phyloP scores from a whole-genome alignment of 192 early-diverging fungal species.

The Podila horticola region DNA sequence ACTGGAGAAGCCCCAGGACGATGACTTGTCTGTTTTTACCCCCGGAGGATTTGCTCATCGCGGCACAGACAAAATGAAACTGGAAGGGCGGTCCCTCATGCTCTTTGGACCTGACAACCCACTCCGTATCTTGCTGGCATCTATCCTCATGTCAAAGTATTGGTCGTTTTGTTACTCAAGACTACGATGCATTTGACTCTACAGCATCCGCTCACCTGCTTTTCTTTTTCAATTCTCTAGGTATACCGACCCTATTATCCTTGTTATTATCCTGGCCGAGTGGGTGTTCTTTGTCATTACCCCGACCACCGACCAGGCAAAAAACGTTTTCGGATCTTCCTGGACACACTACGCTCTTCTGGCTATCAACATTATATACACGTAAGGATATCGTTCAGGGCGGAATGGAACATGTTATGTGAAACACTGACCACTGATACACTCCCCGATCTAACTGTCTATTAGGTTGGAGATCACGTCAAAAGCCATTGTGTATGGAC shows the following conservation, averaged over 20 bases:
- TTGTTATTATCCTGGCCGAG: slow-evolving; percentile 52
- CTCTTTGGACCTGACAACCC: slow-evolving; percentile 44
- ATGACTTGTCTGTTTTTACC: slow-evolving; percentile 28
- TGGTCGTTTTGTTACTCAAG: background rate
- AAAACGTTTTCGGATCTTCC: slow-evolving; percentile 53
- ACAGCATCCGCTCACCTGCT: background rate
- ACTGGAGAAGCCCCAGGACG: slow-evolving; percentile 23
- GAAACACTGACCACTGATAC: background rate
- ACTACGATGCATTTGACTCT: background rate
- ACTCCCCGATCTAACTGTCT: background rate
- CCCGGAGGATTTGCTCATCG: slow-evolving; percentile 44
- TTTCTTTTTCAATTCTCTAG: slow-evolving; percentile 12
- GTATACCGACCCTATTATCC: slow-evolving; percentile 45
- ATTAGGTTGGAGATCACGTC: background rate
- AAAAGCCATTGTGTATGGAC: slow-evolving; percentile 53
- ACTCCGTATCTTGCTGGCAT: slow-evolving; percentile 39
- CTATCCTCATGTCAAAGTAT: slow-evolving; percentile 55
- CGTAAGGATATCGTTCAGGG: slow-evolving; percentile 18
- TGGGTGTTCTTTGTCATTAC: slow-evolving; percentile 58
- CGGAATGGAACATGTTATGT: too few relatives aligned
- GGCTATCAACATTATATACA: slow-evolving; percentile 55
- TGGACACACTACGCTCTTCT: slow-evolving; percentile 56
- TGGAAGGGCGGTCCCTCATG: slow-evolving; percentile 53
- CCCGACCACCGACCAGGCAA: slow-evolving; percentile 39
- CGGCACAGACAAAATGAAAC: slow-evolving; percentile 29